These are phyloP conservation scores for Trichoderma breve DNA, from an alignment of 2,329 filamentous ascomycete species.

Conservation along the genomic window DNA sequence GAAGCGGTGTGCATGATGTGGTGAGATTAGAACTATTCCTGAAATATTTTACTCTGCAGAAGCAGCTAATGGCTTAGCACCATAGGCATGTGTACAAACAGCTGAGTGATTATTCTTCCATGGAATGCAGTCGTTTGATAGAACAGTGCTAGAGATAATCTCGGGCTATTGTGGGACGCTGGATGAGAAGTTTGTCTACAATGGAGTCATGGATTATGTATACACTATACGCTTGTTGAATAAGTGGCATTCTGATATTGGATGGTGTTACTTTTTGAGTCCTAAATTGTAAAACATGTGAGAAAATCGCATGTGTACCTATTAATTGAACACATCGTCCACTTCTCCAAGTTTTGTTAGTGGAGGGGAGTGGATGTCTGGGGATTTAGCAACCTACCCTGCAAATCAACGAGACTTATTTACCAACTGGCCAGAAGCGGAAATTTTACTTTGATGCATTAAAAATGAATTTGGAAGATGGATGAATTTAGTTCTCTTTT, in stretches of 20 bases:
- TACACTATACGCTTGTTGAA: background rate
- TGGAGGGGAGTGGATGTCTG: background rate
- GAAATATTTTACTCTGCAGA: background rate
- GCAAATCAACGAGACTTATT: background rate
- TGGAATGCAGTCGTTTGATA: background rate
- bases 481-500: background rate
- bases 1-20: background rate
- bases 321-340: background rate
- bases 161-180: background rate
- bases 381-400: background rate
- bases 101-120: background rate
- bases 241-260: background rate
- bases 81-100: background rate
- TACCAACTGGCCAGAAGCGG: background rate
- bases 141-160: background rate
- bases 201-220: too few species aligned
- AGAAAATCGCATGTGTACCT: background rate
- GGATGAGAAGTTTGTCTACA: background rate
- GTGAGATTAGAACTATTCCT: background rate
- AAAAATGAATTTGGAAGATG: background rate
- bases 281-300: background rate
- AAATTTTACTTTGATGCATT: background rate
- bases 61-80: background rate
- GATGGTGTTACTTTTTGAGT: background rate
- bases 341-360: background rate